Percentiles rank a stretch among this genome's conserved stretches.
phyloP scores from a whole-genome alignment of 106 monocot genomes.

The Alisma plantagoaquatica region DNA sequence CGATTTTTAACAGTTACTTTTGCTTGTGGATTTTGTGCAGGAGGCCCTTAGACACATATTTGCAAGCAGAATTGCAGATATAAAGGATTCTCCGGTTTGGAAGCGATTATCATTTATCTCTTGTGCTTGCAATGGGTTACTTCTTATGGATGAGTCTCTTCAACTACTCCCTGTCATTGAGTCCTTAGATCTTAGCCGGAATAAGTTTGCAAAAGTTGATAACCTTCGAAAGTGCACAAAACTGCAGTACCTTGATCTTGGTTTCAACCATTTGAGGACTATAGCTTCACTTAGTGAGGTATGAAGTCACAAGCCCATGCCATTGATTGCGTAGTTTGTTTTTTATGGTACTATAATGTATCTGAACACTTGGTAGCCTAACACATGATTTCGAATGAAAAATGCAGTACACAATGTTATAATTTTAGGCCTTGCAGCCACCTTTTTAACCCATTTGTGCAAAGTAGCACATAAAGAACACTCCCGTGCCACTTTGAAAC shows the following conservation, averaged over 20 bases:
- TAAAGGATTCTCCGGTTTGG: slow-evolving; percentile 85
- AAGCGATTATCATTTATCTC: slow-evolving; percentile 62
- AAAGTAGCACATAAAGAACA: too few relatives aligned
- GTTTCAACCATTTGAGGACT: slow-evolving; percentile 81
- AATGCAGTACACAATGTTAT: too few relatives aligned
- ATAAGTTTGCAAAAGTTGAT: slow-evolving; percentile 77
- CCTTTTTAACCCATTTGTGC: too few relatives aligned
- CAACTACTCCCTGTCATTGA: slow-evolving; percentile 82
- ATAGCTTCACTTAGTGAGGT: slow-evolving; percentile 72
- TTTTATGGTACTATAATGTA: not conserved
- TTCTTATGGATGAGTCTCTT: slow-evolving; percentile 93
- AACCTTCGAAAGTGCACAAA: slow-evolving; percentile 61
- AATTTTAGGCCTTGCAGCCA: too few relatives aligned
- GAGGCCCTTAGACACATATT: slow-evolving; percentile 94
- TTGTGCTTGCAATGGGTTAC: slow-evolving; percentile 71
- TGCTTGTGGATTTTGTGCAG: too few relatives aligned
- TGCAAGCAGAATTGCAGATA: slow-evolving; percentile 79
- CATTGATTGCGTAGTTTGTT: not conserved
- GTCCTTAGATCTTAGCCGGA: slow-evolving; percentile 81
- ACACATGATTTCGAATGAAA: too few relatives aligned
- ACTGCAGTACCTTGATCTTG: slow-evolving; percentile 73
- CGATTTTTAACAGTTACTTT: too few relatives aligned
- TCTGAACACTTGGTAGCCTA: not conserved
- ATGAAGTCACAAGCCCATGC: not conserved
- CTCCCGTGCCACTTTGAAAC: too few relatives aligned